Conservation (phyloP, 2,329 filamentous ascomycete species). For the Exophiala sideris region DNA sequence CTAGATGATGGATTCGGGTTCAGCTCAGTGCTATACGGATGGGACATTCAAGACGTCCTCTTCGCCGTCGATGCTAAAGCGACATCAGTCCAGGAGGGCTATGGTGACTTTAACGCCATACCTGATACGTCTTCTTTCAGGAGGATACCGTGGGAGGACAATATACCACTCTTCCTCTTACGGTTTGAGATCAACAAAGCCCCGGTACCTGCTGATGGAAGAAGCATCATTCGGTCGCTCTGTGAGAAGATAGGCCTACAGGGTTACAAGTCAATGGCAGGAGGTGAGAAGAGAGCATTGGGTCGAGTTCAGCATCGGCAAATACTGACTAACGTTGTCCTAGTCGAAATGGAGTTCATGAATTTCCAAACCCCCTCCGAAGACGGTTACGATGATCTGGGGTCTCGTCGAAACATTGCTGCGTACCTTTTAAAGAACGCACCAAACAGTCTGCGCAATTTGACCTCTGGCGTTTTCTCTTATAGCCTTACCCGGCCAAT, state of each 20-base stretch:
- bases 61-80: background rate
- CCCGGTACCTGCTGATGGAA: conserved; percentile 3
- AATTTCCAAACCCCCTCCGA: conserved; percentile 32
- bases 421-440: conserved; percentile 1
- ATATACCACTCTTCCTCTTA: conserved; percentile 5
- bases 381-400: conserved; percentile 27
- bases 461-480: conserved; percentile 6
- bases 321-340: no score
- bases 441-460: background rate
- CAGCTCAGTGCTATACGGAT: conserved; percentile 4
- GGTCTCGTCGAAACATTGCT: background rate
- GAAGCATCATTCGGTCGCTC: background rate
- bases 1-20: conserved; percentile 4
- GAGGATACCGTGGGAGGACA: conserved; percentile 8
- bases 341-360: conserved; percentile 7
- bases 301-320: no score
- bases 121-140: conserved; percentile 2
- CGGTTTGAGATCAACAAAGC: background rate
- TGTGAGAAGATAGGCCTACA: background rate
- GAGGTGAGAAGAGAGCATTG: background rate
- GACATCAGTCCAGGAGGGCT: background rate
- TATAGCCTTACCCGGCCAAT: conserved; percentile 3
- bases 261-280: conserved; percentile 1
- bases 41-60: conserved; percentile 10
- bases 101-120: conserved; percentile 4